phyloP scores from a whole-genome alignment of 2,329 filamentous ascomycete species.

The Laburnicola sp. region DNA sequence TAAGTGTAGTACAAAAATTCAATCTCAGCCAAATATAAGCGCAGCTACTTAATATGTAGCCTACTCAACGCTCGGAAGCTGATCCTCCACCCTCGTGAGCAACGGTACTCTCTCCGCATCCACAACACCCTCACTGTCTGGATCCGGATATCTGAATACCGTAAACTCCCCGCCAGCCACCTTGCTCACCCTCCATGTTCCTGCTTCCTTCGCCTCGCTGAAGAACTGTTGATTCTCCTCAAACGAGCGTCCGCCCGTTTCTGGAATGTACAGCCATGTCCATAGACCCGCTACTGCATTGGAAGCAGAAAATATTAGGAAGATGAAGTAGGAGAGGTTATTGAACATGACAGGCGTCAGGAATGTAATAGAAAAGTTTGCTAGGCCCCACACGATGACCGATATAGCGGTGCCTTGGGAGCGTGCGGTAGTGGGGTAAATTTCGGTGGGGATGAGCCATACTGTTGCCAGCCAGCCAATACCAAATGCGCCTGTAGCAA shows the following conservation, averaged over 20 bases:
- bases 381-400: constrained; percentile 60
- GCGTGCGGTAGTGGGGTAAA: constrained; percentile 58
- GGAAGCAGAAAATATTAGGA: constrained; percentile 59
- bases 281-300: constrained; percentile 59
- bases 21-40: neutral
- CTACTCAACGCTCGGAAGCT: constrained; percentile 39
- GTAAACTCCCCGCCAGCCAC: constrained; percentile 57
- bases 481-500: constrained; percentile 63
- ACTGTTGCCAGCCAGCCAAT: constrained; percentile 63
- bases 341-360: constrained; percentile 63
- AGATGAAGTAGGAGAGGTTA: constrained; percentile 62
- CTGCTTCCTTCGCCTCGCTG: constrained; percentile 54
- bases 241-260: constrained; percentile 61
- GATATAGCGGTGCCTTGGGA: constrained; percentile 59
- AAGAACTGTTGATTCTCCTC: constrained; percentile 65
- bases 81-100: constrained; percentile 49
- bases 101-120: constrained; percentile 53
- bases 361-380: constrained; percentile 62
- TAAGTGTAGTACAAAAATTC: too few species aligned
- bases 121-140: constrained; percentile 32
- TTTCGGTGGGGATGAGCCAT: constrained; percentile 64
- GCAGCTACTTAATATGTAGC: neutral
- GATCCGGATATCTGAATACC: constrained; percentile 48
- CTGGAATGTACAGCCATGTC: constrained; percentile 58
- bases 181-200: constrained; percentile 58